Evolutionary conservation across 352 stramenopile species (phyloP), one percentile per base, ranked within the genome.

Genomic region (Pythium phragmitis): DNA sequence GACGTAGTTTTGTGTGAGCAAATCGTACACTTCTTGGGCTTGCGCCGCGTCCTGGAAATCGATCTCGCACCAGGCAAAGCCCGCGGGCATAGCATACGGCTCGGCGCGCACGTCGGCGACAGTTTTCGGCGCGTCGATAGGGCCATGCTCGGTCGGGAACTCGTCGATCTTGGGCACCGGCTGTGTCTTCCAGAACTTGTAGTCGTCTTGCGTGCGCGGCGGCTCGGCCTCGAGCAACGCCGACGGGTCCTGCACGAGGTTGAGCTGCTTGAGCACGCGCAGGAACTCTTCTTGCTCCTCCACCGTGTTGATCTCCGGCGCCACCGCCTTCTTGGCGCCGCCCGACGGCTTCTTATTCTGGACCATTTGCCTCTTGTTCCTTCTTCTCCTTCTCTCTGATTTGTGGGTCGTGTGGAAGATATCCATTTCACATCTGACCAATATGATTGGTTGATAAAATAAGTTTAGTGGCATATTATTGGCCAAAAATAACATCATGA

Each of bases 1-100:
- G 14, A 99, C 97, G 72, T 99, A 99, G 76, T 99, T 99, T 65
- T 96, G 82, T 14, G 89, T 96, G 7, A 99, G 80, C 36, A 99
- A 72, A 5, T 93, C 91, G 73, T 99, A 99, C 8, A 99, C 79
- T 74, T 99, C 96, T 14, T 95, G 34, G 14, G 58, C 73, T 39
- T 98, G 56, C 0, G 58, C 65, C 7, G 72, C 60, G 67, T 98
- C 68, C 53, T 59, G 88, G n/a, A 99, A 82, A 73, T 99, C 92
- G 11, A 98, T 28, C 7, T 91, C 72, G 57, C 53, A 72, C 97
- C 97, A 99, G 57, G 85, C 77, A 69, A 99, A 99, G 33, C 97
- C 97, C 11, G 77, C 66, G 3, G 98, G 97, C 88, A 99, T 97
- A 30, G 92, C 89, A 70, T 98, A 99, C 26, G 98, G 94, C 67